Conservation (phyloP, 2,329 filamentous ascomycete genomes). For the Pseudogymnoascus sp. region DNA sequence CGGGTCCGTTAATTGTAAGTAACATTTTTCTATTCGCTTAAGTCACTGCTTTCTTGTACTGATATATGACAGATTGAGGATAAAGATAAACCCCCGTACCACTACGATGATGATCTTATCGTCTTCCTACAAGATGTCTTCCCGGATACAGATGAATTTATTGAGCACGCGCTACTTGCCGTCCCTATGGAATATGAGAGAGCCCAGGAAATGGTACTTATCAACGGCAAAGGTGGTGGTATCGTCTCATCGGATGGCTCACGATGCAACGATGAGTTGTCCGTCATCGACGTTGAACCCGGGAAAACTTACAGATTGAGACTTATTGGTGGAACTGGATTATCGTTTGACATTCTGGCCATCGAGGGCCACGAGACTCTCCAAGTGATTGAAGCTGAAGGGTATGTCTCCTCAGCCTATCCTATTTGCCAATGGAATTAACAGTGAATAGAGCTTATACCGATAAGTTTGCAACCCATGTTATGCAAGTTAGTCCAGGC, state of each 20-base stretch:
- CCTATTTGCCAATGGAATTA: constrained; percentile 18
- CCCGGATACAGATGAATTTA: constrained; percentile 43
- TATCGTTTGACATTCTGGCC: constrained; percentile 48
- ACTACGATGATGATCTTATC: constrained; percentile 56
- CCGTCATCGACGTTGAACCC: constrained; percentile 53
- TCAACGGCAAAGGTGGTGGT: constrained; percentile 46
- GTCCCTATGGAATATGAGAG: constrained; percentile 52
- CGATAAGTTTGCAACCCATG: constrained; percentile 32
- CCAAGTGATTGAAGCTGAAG: constrained; percentile 56
- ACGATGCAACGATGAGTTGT: constrained; percentile 26
- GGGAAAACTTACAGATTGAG: constrained; percentile 56
- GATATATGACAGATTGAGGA: constrained; percentile 25
- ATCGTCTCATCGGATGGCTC: constrained; percentile 25
- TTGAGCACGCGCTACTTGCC: constrained; percentile 45
- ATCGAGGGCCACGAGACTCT: constrained; percentile 52
- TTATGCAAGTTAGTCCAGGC: constrained; percentile 43
- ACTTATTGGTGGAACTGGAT: constrained; percentile 50
- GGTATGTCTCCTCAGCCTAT: constrained; percentile 23
- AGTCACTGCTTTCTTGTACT: background rate
- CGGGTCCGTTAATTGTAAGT: constrained; percentile 43
- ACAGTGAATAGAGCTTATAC: constrained; percentile 33
- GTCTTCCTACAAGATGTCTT: constrained; percentile 54
- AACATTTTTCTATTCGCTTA: background rate
- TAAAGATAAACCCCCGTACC: constrained; percentile 40
- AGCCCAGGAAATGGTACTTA: constrained; percentile 49